Base-by-base conservation (phyloP, 345 rosid species). In the Eucalyptus microcorys region DNA sequence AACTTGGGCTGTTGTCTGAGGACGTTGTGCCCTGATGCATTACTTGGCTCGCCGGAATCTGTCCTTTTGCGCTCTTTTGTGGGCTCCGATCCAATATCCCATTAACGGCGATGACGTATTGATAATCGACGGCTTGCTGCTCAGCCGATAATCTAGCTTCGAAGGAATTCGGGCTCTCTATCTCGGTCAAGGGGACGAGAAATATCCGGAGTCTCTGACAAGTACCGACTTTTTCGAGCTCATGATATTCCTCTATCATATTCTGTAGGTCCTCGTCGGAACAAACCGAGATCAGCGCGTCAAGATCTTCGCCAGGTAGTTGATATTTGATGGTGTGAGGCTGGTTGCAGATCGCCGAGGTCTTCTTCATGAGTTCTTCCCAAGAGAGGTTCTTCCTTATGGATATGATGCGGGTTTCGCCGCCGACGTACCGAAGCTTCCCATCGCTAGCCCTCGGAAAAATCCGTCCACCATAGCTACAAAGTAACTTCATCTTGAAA, bases 291-390 rank as follows among this genome's bases (percentile, higher is more conserved):
- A 96, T 93, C 22, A 97, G 91, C 11, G 99, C 97, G 47, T 97
- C 99, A 21, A 97, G 98, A 92, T 97, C 99, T 94, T 97, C 98
- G 8, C 95, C 97, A 1, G 99, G 99, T 87, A 97, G 98, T 87
- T 97, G 99, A 90, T 96, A 97, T 92, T 93, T 97, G 92, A 97
- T 94, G 15, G 94, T 94, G 89, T 96, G 98, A 22, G 96, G 92
- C 45, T 95, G 96, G 87, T 91, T 94, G 88, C 96, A 95, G 89
- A 97, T 90, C 83, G 91, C 96, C 17, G 90, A 88, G 80, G 97
- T 96, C 91, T 96, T 97, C 91, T 87, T 92, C 88, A 94, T 92
- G 86, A 97, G 91, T 76, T 96, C 98, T 6, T 91, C 93, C 93
- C 94, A 94, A 1, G 95, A 91, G 79, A 93, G 89, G 87, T 90